Conservation (phyloP, 2,329 filamentous ascomycete genomes). For the Juglanconis juglandina region DNA sequence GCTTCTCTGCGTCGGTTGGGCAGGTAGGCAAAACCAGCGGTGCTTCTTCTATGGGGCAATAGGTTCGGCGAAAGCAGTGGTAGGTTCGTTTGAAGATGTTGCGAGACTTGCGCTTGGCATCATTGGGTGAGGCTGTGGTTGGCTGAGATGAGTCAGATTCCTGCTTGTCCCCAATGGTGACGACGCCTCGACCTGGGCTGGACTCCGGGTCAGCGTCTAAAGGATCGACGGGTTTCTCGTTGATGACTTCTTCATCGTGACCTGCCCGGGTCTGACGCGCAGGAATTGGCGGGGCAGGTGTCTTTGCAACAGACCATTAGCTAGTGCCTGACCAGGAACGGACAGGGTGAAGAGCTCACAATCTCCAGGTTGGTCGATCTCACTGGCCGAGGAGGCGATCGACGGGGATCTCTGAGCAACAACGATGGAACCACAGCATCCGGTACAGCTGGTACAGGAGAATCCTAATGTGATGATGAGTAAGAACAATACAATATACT, state of each 20-base stretch:
- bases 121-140: not conserved
- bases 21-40: conserved; percentile 32
- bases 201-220: conserved; percentile 19
- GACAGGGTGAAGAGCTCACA: conserved; percentile 14
- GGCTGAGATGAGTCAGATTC: conserved; percentile 9
- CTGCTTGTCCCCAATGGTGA: conserved; percentile 9
- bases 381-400: not conserved
- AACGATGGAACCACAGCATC: not conserved
- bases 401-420: not conserved
- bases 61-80: conserved; percentile 28
- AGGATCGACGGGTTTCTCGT: conserved; percentile 20
- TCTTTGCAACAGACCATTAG: conserved; percentile 15
- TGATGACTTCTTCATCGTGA: conserved; percentile 11
- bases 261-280: not conserved
- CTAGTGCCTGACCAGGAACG: not conserved
- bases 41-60: conserved; percentile 32
- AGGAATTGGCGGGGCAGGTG: conserved; percentile 6
- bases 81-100: conserved; percentile 25
- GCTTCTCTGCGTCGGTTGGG: conserved; percentile 38
- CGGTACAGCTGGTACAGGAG: conserved; percentile 7
- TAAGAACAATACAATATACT: not conserved
- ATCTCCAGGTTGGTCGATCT: conserved; percentile 11
- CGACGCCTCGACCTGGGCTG: conserved; percentile 1
- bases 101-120: conserved; percentile 14
- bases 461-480: not conserved